Evolutionary conservation across 495 filamentous ascomycete genomes (phyloP), one percentile per base, ranked within the genome.

Genomic region (Talaromyces borbonicus): DNA sequence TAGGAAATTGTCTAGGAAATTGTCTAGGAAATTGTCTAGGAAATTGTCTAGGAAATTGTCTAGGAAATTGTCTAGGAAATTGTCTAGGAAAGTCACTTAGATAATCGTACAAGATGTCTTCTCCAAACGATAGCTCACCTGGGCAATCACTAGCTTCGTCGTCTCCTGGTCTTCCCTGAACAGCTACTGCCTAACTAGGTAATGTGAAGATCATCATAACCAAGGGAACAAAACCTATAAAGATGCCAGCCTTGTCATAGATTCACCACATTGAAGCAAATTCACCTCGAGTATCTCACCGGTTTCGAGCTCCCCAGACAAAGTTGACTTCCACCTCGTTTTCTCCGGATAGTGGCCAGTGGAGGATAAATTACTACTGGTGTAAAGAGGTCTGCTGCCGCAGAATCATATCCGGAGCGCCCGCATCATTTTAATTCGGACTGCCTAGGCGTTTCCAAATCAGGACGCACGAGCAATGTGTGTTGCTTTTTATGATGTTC

Each of bases 221-320:
- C 33, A 36, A n/a, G 33, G 6, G 16, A 14, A 18, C 33, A 36
- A 36, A 7, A 18, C 33, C 12, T 36, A 36, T 36, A 36, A 36
- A 36, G 11, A 18, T 36, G 33, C 33, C 33, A 36, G 33, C 33
- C 33, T 36, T 18, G 33, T 36, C 33, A 29, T 18, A 36, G 33
- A n/a, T 36, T 36, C 33, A 36, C 33, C 33, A 18, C 33, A 29
- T 29, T 29, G 11, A 5, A 29, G 11, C 26, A 29, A 29, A 29
- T 5, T 29, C 26, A 29, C 5, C 26, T 11, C 26, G 11, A 29
- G 26, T 29, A 29, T 29, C 26, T 29, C 26, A 29, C 26, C 26
- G 26, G 26, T 29, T 29, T 29, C 26, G 26, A 29, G 26, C 26
- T 29, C 26, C 26, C 26, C 26, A 11, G 26, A 29, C 26, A 29